Evolutionary conservation across 495 filamentous ascomycete genomes (phyloP).

Genomic region (Podospora pseudocomata): DNA sequence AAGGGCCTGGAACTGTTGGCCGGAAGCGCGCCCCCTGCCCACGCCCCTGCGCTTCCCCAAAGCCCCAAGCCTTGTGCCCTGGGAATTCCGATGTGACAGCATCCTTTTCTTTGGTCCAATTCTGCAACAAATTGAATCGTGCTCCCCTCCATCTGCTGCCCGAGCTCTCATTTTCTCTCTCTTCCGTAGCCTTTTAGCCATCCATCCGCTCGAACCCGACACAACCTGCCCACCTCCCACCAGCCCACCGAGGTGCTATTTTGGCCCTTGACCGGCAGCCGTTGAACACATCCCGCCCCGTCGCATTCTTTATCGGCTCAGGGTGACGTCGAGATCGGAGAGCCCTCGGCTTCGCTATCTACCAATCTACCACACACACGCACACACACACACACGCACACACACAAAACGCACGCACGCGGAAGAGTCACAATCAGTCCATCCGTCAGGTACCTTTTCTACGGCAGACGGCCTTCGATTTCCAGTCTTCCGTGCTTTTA

Average conservation of each 20-base stretch:
- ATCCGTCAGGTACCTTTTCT: neutral
- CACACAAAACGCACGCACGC: neutral
- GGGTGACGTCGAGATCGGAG: conserved; percentile 16
- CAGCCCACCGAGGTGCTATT: neutral
- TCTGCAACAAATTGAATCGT: conserved; percentile 6
- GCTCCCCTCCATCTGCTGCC: conserved; percentile 1
- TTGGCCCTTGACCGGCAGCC: neutral
- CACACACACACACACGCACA: neutral
- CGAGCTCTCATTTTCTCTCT: neutral
- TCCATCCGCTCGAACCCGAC: neutral
- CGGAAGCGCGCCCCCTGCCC: neutral
- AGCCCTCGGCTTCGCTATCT: neutral
- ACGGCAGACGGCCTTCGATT: neutral
- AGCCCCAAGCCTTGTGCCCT: conserved; percentile 17
- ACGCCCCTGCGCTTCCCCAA: conserved; percentile 13
- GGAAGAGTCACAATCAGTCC: neutral
- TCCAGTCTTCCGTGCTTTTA: conserved; percentile 2
- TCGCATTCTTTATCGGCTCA: neutral
- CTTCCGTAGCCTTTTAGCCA: neutral
- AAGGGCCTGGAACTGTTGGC: conserved; percentile 13
- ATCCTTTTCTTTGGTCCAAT: neutral
- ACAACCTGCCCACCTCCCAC: neutral
- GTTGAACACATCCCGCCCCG: neutral
- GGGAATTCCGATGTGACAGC: conserved; percentile 28
- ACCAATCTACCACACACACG: neutral